Percentiles rank a stretch among this genome's conserved stretches.
These are phyloP conservation scores for Botrytis cinerea DNA, from an alignment of 2,329 filamentous ascomycete species.

Conservation along the genomic window DNA sequence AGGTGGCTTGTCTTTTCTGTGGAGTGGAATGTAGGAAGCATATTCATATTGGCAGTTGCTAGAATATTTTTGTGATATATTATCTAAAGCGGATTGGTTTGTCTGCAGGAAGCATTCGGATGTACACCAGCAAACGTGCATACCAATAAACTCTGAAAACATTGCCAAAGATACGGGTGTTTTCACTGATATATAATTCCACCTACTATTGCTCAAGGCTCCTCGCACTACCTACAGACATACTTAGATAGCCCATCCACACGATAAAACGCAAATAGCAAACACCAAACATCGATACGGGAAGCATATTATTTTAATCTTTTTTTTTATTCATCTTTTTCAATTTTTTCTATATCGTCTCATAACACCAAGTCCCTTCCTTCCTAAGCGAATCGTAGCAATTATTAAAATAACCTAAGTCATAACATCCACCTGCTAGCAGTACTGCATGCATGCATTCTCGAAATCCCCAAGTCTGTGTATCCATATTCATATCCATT, in stretches of 20 bases:
- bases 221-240: neutral
- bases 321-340: neutral
- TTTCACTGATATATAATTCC: neutral
- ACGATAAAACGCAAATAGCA: neutral
- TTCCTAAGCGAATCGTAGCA: neutral
- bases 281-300: neutral
- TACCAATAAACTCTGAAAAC: neutral
- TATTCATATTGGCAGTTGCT: neutral
- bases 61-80: neutral
- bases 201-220: neutral
- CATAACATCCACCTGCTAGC: conserved; percentile 7
- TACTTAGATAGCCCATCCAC: neutral
- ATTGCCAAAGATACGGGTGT: neutral
- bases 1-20: neutral
- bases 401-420: neutral
- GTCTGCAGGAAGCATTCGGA: too few species aligned
- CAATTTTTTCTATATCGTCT: neutral
- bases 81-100: neutral
- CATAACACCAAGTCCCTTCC: neutral
- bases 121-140: neutral
- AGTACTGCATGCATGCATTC: neutral
- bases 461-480: neutral
- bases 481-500: neutral
- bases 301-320: neutral
- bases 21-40: neutral